These are phyloP conservation scores for Cruciata laevipes DNA, from an alignment of 257 asterid genomes.

Conservation along the genomic window DNA sequence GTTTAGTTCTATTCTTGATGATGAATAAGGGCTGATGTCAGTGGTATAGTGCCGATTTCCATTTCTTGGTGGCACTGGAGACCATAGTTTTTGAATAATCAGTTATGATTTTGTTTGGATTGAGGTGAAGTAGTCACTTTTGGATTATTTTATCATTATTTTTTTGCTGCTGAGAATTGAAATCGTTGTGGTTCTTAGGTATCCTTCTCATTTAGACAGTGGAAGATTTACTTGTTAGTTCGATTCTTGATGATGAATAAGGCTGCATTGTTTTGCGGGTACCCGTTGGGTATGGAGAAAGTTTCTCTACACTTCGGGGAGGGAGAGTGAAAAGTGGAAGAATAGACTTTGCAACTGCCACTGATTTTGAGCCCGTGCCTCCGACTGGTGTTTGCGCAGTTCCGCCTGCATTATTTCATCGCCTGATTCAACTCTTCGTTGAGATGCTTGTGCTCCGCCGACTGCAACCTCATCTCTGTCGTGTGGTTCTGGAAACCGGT, in stretches of 20 bases:
- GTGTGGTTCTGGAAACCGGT: too few species aligned
- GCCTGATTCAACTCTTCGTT: too few species aligned
- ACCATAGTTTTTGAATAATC: neutral
- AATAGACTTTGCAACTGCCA: slow-evolving; percentile 64
- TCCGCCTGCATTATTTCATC: too few species aligned
- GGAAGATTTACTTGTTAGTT: neutral
- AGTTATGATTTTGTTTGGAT: neutral
- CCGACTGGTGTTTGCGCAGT: too few species aligned
- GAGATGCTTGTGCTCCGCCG: too few species aligned
- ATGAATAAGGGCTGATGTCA: slow-evolving; percentile 63
- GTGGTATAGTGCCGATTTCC: slow-evolving; percentile 90
- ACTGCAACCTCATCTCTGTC: too few species aligned
- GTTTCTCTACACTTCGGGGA: slow-evolving; percentile 78
- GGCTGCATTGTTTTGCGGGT: slow-evolving; percentile 88
- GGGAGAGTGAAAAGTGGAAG: slow-evolving; percentile 95
- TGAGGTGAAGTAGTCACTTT: neutral
- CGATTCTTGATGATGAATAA: too few species aligned
- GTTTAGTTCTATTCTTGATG: slow-evolving; percentile 21
- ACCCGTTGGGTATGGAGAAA: slow-evolving; percentile 97
- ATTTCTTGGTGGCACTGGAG: slow-evolving; percentile 79
- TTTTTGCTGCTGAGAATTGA: neutral
- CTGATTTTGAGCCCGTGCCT: slow-evolving; percentile 81
- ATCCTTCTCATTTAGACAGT: neutral
- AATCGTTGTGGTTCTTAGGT: neutral
- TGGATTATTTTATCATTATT: neutral